These are phyloP conservation scores for Nemania sp. DNA, from an alignment of 2,329 filamentous ascomycete genomes.

Conservation along the genomic window DNA sequence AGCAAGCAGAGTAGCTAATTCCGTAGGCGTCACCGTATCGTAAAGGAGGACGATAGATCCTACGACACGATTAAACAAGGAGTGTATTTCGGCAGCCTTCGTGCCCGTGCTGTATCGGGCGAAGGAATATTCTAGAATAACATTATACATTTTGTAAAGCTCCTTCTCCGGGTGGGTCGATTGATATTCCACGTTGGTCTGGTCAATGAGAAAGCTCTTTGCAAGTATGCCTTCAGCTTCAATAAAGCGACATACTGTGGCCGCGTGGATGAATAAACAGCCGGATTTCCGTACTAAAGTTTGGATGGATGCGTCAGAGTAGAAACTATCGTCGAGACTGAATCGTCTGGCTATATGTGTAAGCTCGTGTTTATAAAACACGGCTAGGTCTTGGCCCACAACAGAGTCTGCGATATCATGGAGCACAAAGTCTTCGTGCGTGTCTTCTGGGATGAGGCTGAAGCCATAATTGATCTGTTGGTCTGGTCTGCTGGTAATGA, in stretches of 20 bases:
- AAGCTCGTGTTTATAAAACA: background rate
- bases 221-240: background rate
- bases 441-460: background rate
- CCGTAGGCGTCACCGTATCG: background rate
- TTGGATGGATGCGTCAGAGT: background rate
- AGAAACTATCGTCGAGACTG: background rate
- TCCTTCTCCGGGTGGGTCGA: background rate
- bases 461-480: background rate
- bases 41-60: background rate
- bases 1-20: background rate
- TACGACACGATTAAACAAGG: background rate
- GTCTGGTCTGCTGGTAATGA: background rate
- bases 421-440: background rate
- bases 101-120: background rate
- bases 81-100: background rate
- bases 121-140: background rate
- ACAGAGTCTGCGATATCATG: background rate
- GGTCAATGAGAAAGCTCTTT: background rate
- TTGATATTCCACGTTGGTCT: background rate
- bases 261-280: background rate
- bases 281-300: background rate
- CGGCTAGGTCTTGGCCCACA: background rate
- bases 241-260: background rate
- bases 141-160: background rate
- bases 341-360: background rate